Percentiles rank a stretch among this genome's conserved stretches.
phyloP scores from a whole-genome alignment of 371 early-diverging fungal genomes.

The Saksenaea vasiformis region DNA sequence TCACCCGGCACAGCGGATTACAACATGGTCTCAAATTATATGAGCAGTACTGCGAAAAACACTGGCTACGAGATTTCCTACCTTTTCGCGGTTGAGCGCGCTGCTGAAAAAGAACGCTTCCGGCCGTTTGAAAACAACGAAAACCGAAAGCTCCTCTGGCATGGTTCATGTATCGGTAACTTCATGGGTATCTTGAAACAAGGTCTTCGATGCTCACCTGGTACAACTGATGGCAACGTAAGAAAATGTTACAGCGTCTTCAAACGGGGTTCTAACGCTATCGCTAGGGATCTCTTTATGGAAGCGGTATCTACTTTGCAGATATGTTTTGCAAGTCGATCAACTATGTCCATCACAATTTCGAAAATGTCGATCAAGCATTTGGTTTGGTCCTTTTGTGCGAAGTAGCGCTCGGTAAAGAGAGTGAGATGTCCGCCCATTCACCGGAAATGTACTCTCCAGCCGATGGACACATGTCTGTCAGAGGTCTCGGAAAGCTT shows the following conservation, averaged over 20 bases:
- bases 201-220: conserved; percentile 44
- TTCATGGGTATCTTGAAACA: conserved; percentile 51
- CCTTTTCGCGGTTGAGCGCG: conserved; percentile 34
- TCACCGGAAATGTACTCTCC: neutral
- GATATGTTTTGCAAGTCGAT: conserved; percentile 56
- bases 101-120: conserved; percentile 29
- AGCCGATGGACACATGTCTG: conserved; percentile 19
- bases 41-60: conserved; percentile 28
- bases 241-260: too few relatives aligned
- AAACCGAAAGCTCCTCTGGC: conserved; percentile 54
- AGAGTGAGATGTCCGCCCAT: conserved; percentile 18
- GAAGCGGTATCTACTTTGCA: conserved; percentile 65
- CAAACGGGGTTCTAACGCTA: too few relatives aligned
- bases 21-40: conserved; percentile 43
- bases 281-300: conserved; percentile 44
- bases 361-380: conserved; percentile 6
- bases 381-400: conserved; percentile 50
- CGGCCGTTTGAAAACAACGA: conserved; percentile 19
- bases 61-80: conserved; percentile 39
- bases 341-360: conserved; percentile 29
- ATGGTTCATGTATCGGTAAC: conserved; percentile 48
- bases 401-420: conserved; percentile 60
- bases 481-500: conserved; percentile 49
- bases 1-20: conserved; percentile 24
- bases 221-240: conserved; percentile 27